A percentile compares a stretch with the other conserved stretches of the same genome.
These are phyloP conservation scores for Citrus maxima DNA, from an alignment of 345 rosid genomes.

Conservation along the genomic window DNA sequence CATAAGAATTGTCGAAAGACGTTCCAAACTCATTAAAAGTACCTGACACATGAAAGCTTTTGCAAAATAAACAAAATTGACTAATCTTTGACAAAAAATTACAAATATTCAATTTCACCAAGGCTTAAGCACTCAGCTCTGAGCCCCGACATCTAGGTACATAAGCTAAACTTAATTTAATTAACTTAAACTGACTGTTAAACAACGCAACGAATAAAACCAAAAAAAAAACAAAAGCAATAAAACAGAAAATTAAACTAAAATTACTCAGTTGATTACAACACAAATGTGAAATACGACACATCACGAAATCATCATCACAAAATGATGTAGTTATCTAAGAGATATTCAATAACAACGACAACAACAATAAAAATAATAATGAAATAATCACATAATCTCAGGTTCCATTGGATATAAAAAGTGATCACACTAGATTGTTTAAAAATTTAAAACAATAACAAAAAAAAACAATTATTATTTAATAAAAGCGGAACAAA, in stretches of 20 bases:
- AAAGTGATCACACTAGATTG: not conserved
- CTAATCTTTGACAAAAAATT: not conserved
- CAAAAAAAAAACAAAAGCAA: not conserved
- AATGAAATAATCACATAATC: not conserved
- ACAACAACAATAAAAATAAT: not conserved
- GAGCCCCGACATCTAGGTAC: not conserved
- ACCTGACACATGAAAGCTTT: not conserved
- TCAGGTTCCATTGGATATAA: not conserved
- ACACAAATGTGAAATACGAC: not conserved
- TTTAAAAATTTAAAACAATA: not conserved
- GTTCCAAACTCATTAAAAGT: not conserved
- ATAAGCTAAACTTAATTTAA: not conserved
- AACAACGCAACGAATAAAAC: not conserved
- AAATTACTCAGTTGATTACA: not conserved
- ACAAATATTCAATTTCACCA: not conserved
- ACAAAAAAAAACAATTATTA: not conserved
- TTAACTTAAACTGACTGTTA: not conserved
- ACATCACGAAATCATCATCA: not conserved
- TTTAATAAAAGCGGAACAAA: not conserved
- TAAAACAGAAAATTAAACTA: not conserved
- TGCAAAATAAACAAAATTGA: not conserved
- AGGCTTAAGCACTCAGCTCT: not conserved
- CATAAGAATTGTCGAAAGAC: not conserved
- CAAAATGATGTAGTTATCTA: not conserved
- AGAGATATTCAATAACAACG: not conserved